Conservation (phyloP, 2,329 filamentous ascomycete species). For the Ascochyta clinopodiicola region DNA sequence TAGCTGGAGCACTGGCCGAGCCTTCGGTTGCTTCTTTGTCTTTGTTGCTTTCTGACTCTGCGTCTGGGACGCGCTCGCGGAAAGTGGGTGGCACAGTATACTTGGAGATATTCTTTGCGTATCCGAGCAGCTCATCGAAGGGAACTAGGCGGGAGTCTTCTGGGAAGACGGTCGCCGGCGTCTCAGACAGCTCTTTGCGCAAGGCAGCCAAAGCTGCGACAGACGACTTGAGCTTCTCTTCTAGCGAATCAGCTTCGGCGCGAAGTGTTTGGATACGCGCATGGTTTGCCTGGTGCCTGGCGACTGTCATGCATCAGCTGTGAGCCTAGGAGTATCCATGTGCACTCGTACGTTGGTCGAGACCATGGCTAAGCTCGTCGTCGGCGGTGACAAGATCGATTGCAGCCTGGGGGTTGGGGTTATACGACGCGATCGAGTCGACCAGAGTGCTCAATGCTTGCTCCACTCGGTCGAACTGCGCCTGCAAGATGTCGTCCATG, state of each 20-base stretch:
- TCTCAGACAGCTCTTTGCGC: constrained; percentile 72
- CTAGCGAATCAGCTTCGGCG: constrained; percentile 67
- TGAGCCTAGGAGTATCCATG: background rate
- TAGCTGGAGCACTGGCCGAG: constrained; percentile 30
- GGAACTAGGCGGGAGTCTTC: constrained; percentile 59
- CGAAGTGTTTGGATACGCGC: constrained; percentile 73
- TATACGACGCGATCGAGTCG: constrained; percentile 82
- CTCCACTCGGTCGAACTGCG: constrained; percentile 56
- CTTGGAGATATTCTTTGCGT: constrained; percentile 79
- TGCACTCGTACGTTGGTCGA: constrained; percentile 65
- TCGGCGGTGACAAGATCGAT: constrained; percentile 75
- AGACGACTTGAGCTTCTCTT: constrained; percentile 74
- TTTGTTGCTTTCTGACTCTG: constrained; percentile 19
- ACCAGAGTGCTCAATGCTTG: constrained; percentile 69
- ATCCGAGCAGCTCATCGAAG: constrained; percentile 76
- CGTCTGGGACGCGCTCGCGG: constrained; percentile 34
- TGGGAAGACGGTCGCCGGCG: constrained; percentile 47
- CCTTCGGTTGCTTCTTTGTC: constrained; percentile 30
- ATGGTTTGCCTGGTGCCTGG: constrained; percentile 77
- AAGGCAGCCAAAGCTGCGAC: constrained; percentile 73
- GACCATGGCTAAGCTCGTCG: constrained; percentile 67
- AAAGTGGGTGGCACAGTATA: constrained; percentile 75
- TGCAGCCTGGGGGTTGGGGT: constrained; percentile 72
- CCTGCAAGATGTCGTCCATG: constrained; percentile 53
- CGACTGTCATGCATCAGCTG: constrained; percentile 58